These are phyloP conservation scores for Metschnikowia similis DNA, from an alignment of 805 yeast genomes.

Conservation along the genomic window DNA sequence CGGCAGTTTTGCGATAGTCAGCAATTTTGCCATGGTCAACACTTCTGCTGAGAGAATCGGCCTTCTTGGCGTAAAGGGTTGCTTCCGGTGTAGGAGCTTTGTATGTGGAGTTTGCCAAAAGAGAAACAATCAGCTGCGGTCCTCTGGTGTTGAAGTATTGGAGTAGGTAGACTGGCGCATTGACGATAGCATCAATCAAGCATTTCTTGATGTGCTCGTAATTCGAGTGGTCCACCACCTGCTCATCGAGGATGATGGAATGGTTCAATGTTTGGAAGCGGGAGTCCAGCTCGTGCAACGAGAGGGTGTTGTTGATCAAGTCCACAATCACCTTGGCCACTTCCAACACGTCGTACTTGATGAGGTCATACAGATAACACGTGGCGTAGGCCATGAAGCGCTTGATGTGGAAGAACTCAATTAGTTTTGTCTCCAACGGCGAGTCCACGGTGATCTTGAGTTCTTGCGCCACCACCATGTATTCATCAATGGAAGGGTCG, in stretches of 20 bases:
- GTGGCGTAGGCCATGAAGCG: slow-evolving; percentile 47
- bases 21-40: neutral
- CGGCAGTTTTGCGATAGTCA: no score
- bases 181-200: slow-evolving; percentile 9
- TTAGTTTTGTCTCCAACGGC: slow-evolving; percentile 5
- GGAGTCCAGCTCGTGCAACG: slow-evolving; percentile 17
- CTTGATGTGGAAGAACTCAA: slow-evolving; percentile 44
- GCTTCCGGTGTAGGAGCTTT: neutral
- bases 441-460: slow-evolving; percentile 28
- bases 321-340: slow-evolving; percentile 30
- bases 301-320: slow-evolving; percentile 28
- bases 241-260: slow-evolving; percentile 4
- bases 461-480: slow-evolving; percentile 32
- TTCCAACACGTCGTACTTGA: slow-evolving; percentile 9
- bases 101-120: slow-evolving; percentile 5
- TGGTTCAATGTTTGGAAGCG: slow-evolving; percentile 23
- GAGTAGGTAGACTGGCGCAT: slow-evolving; percentile 13
- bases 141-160: slow-evolving; percentile 12
- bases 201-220: slow-evolving; percentile 8
- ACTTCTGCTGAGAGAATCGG: neutral
- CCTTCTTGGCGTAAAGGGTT: neutral
- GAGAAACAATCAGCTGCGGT: slow-evolving; percentile 11
- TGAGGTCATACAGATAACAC: slow-evolving; percentile 43
- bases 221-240: slow-evolving; percentile 4
- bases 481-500: slow-evolving; percentile 51